These are phyloP conservation scores for Casuarina cunninghamiana DNA, from an alignment of 306 rosid species.

Conservation along the genomic window DNA sequence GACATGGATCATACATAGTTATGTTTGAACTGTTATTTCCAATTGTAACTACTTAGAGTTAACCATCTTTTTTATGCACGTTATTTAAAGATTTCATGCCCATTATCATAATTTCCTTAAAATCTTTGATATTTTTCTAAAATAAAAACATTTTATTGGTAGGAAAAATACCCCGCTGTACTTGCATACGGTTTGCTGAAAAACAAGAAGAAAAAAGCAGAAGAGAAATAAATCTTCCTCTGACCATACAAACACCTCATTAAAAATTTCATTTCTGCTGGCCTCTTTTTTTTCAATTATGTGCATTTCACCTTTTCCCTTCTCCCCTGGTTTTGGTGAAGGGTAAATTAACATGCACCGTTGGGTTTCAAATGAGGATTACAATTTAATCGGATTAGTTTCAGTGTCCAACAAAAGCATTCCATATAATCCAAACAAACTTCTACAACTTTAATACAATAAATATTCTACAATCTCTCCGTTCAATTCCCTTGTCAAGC, in stretches of 20 bases:
- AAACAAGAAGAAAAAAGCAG: too few relatives aligned
- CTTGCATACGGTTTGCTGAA: background rate
- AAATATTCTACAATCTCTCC: background rate
- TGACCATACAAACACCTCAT: too few relatives aligned
- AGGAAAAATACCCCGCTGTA: too few relatives aligned
- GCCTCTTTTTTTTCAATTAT: background rate
- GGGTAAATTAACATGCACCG: background rate
- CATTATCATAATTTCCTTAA: too few relatives aligned
- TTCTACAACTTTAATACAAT: slow-evolving; percentile 32
- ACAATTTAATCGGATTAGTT: background rate
- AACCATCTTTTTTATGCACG: too few relatives aligned
- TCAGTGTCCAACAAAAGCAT: slow-evolving; percentile 15
- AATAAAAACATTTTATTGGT: too few relatives aligned
- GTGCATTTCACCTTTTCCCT: background rate
- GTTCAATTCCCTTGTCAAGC: background rate
- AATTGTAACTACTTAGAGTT: too few relatives aligned
- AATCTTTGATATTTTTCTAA: too few relatives aligned
- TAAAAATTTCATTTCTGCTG: background rate
- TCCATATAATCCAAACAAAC: slow-evolving; percentile 15
- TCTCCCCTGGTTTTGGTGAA: background rate
- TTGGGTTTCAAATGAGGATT: background rate
- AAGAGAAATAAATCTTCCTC: too few relatives aligned
- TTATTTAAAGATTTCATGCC: too few relatives aligned
- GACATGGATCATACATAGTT: too few relatives aligned
- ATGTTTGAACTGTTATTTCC: too few relatives aligned